A percentile compares a stretch with the other conserved stretches of the same genome.
Evolutionary conservation across 1,139 yeast genomes (phyloP).

Genomic region (Kazachstania sp.): DNA sequence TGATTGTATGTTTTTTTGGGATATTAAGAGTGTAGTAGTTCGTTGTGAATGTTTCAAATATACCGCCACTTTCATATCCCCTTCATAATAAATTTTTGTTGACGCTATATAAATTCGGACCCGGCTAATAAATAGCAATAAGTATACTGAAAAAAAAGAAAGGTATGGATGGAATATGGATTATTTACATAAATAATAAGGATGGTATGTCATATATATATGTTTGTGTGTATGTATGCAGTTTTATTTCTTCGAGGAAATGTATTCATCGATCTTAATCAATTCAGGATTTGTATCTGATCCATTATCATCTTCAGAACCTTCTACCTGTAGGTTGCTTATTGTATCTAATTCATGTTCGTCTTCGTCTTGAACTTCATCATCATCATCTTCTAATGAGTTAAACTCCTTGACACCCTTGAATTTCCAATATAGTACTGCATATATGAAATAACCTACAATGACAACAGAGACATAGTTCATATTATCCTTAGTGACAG

Average conservation of each 20-base stretch:
- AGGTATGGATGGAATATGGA: constrained; percentile 1
- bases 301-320: neutral
- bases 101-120: too few species aligned
- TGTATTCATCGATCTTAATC: neutral
- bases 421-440: constrained; percentile 47
- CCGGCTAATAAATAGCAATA: too few species aligned
- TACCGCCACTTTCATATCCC: too few species aligned
- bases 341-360: constrained; percentile 2
- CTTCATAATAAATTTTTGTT: too few species aligned
- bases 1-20: too few species aligned
- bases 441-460: constrained; percentile 46
- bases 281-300: neutral
- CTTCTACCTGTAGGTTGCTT: neutral
- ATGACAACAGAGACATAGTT: constrained; percentile 65
- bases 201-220: neutral
- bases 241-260: neutral
- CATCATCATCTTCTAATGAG: constrained; percentile 13
- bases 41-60: too few species aligned
- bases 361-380: constrained; percentile 7
- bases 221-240: too few species aligned
- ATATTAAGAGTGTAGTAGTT: too few species aligned
- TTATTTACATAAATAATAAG: constrained; percentile 1
- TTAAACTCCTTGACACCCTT: constrained; percentile 36
- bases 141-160: too few species aligned
- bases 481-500: constrained; percentile 55